phyloP scores from a whole-genome alignment of 2,329 filamentous ascomycete species.

The Incumbomyces lentus region DNA sequence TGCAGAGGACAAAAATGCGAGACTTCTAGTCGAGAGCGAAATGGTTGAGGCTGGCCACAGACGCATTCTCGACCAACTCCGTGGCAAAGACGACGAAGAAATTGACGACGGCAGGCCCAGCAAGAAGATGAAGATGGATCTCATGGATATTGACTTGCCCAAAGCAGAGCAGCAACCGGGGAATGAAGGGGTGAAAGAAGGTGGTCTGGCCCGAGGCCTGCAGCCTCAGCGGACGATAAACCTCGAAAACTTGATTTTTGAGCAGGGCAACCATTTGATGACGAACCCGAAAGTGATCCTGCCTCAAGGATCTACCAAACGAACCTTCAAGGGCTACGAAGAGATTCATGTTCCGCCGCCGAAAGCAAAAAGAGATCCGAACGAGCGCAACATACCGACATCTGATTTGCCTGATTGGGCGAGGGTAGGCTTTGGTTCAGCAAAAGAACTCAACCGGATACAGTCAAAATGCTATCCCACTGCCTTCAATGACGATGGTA shows the following conservation, averaged over 20 bases:
- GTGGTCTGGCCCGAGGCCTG: conserved; percentile 66
- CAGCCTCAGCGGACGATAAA: conserved; percentile 84
- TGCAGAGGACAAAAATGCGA: conserved; percentile 64
- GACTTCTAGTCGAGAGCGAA: conserved; percentile 70
- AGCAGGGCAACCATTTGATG: conserved; percentile 98
- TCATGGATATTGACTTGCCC: conserved; percentile 79
- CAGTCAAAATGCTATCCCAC: conserved; percentile 88
- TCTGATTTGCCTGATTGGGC: conserved; percentile 90
- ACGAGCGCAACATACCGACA: conserved; percentile 72
- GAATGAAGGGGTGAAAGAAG: conserved; percentile 49
- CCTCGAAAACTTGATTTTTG: conserved; percentile 89
- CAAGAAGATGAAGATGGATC: conserved; percentile 71
- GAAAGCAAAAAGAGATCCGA: conserved; percentile 72
- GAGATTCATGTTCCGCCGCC: conserved; percentile 95
- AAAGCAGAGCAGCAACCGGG: conserved; percentile 45
- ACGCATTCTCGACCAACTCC: conserved; percentile 78
- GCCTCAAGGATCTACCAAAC: conserved; percentile 88
- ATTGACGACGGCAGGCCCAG: conserved; percentile 49
- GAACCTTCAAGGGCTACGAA: conserved; percentile 95
- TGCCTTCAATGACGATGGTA: conserved; percentile 87
- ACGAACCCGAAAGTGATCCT: conserved; percentile 94
- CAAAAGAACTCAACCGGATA: conserved; percentile 84
- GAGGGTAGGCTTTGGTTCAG: conserved; percentile 69
- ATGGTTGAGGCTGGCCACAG: conserved; percentile 83
- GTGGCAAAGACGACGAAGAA: conserved; percentile 53